Conservation (phyloP, 2,329 filamentous ascomycete genomes). For the Aspergillus vadensis region DNA sequence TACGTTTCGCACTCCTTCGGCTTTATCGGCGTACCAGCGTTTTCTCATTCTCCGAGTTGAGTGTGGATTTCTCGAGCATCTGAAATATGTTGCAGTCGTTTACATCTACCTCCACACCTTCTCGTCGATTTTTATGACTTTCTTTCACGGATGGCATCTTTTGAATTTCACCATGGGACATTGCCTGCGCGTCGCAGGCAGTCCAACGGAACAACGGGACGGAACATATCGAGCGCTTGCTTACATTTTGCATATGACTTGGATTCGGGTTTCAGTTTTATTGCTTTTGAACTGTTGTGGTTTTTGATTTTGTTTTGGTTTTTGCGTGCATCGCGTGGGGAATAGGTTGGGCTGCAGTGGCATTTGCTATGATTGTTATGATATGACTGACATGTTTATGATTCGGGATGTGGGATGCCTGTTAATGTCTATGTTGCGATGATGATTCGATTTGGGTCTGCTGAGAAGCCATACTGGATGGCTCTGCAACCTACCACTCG, state of each 20-base stretch:
- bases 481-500: constrained; percentile 11
- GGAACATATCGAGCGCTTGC: constrained; percentile 7
- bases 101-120: constrained; percentile 15
- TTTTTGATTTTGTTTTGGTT: constrained; percentile 4
- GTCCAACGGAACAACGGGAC: constrained; percentile 4
- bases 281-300: not conserved
- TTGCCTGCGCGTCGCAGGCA: not conserved
- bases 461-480: constrained; percentile 16
- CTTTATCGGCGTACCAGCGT: constrained; percentile 23
- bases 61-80: constrained; percentile 18
- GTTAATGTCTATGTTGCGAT: constrained; percentile 20
- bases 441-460: constrained; percentile 13
- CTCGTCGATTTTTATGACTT: not conserved
- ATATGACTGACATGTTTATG: constrained; percentile 28
- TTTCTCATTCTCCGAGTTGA: constrained; percentile 15
- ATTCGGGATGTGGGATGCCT: constrained; percentile 20
- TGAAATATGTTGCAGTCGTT: constrained; percentile 20
- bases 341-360: constrained; percentile 19
- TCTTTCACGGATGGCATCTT: not conserved
- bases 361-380: constrained; percentile 27
- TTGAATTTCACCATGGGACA: not conserved
- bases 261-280: constrained; percentile 14
- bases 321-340: constrained; percentile 24
- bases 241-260: constrained; percentile 7
- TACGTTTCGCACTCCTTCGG: constrained; percentile 20